phyloP scores from a whole-genome alignment of 139 green algal species.

The Picochlorum sp. region DNA sequence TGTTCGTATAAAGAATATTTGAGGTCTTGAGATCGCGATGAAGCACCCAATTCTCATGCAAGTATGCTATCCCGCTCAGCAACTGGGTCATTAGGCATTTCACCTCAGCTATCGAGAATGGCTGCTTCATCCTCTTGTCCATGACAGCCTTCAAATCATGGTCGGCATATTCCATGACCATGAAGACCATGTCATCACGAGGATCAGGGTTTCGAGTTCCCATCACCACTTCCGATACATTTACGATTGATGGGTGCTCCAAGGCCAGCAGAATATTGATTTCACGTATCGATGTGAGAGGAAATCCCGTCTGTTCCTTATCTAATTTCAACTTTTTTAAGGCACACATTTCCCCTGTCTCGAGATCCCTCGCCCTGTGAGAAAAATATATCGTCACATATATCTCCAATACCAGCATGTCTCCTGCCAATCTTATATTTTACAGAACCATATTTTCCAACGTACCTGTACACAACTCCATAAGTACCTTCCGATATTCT shows the following conservation, averaged over 20 bases:
- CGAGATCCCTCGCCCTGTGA: slow-evolving; percentile 56
- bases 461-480: slow-evolving; percentile 85
- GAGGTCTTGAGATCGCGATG: slow-evolving; percentile 91
- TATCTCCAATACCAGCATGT: too few species aligned
- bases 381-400: too few species aligned
- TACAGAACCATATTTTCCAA: too few species aligned
- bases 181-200: slow-evolving; percentile 69
- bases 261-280: slow-evolving; percentile 91
- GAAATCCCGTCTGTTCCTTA: slow-evolving; percentile 86
- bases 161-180: slow-evolving; percentile 98
- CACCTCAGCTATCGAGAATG: slow-evolving; percentile 56
- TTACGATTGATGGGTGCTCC: slow-evolving; percentile 91
- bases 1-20: slow-evolving; percentile 97
- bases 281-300: slow-evolving; percentile 86
- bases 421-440: not conserved
- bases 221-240: slow-evolving; percentile 84
- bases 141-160: slow-evolving; percentile 85
- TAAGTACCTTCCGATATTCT: slow-evolving; percentile 81
- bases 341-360: slow-evolving; percentile 65
- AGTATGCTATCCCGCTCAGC: slow-evolving; percentile 70
- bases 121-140: slow-evolving; percentile 46
- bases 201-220: slow-evolving; percentile 6
- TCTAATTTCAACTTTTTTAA: slow-evolving; percentile 97
- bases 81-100: slow-evolving; percentile 54
- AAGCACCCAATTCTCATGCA: slow-evolving; percentile 86